Conservation (phyloP, 2,329 filamentous ascomycete species). For the Chrysoporthe cubensis region DNA sequence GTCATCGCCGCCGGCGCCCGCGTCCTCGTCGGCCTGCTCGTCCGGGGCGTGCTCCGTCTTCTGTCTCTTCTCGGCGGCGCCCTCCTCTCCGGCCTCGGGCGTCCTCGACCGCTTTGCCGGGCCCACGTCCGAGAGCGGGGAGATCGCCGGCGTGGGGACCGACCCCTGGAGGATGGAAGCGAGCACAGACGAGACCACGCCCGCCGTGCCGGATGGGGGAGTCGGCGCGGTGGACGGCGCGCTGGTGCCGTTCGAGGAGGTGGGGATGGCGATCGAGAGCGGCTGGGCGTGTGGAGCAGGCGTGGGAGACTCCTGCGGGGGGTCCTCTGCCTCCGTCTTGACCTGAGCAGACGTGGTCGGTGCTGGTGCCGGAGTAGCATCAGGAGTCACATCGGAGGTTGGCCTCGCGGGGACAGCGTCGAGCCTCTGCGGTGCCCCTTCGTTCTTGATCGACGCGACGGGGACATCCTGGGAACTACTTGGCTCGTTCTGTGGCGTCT, state of each 20-base stretch:
- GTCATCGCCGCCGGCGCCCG: conserved; percentile 23
- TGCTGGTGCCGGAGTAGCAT: conserved; percentile 8
- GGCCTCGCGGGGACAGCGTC: conserved; percentile 6
- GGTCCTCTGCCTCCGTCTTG: neutral
- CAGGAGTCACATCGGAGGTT: neutral
- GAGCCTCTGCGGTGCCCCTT: conserved; percentile 5
- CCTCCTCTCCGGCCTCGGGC: conserved; percentile 21
- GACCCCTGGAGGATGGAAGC: neutral
- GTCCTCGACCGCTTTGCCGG: conserved; percentile 27
- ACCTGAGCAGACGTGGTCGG: neutral
- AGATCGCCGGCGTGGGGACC: conserved; percentile 14
- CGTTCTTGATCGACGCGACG: conserved; percentile 12
- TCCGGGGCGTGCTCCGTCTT: conserved; percentile 25
- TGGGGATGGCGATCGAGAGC: conserved; percentile 16
- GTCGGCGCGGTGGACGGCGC: neutral
- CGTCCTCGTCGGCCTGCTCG: neutral
- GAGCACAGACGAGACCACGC: neutral
- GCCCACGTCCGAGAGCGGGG: conserved; percentile 14
- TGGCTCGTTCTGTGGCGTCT: conserved; percentile 18
- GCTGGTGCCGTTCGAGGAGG: neutral
- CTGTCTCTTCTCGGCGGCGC: conserved; percentile 24
- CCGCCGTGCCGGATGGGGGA: neutral
- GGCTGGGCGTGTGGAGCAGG: neutral
- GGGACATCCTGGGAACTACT: conserved; percentile 1
- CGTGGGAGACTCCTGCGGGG: neutral